Conservation (phyloP, 768 basidiomycete genomes). For the Lactarius sp. region DNA sequence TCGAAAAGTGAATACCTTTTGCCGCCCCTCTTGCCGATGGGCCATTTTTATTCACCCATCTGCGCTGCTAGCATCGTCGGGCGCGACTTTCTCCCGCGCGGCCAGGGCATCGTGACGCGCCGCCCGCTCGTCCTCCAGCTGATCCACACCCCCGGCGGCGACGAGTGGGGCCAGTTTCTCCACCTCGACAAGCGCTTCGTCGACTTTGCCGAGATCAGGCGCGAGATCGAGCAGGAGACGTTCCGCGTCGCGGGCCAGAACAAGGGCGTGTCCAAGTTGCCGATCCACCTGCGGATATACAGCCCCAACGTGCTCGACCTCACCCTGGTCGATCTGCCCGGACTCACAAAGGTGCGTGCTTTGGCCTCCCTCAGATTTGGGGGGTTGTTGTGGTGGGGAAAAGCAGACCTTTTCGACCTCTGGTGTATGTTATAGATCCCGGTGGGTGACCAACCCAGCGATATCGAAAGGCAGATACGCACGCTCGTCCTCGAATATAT, state of each 20-base stretch:
- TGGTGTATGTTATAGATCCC: slow-evolving; percentile 56
- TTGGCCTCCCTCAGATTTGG: neutral
- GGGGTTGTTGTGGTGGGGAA: too few species aligned
- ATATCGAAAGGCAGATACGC: slow-evolving; percentile 96
- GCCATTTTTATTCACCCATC: neutral
- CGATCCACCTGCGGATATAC: slow-evolving; percentile 93
- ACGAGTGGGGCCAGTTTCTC: slow-evolving; percentile 96
- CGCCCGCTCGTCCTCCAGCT: slow-evolving; percentile 94
- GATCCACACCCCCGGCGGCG: slow-evolving; percentile 78
- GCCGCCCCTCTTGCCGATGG: neutral
- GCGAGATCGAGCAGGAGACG: slow-evolving; percentile 98
- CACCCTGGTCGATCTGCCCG: slow-evolving; percentile 94
- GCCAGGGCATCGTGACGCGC: slow-evolving; percentile 92
- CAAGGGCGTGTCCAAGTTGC: slow-evolving; percentile 94
- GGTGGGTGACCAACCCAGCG: slow-evolving; percentile 95
- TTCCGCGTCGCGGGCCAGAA: slow-evolving; percentile 97
- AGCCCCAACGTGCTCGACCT: slow-evolving; percentile 94
- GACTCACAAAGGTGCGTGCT: slow-evolving; percentile 88
- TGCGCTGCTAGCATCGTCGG: slow-evolving; percentile 68
- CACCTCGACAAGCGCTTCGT: slow-evolving; percentile 95
- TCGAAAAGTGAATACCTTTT: slow-evolving; percentile 67
- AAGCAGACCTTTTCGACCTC: neutral
- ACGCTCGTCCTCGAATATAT: slow-evolving; percentile 94
- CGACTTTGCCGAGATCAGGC: slow-evolving; percentile 91
- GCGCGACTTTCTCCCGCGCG: slow-evolving; percentile 82